These are phyloP conservation scores for Tolypocladium capitatum DNA, from an alignment of 2,329 filamentous ascomycete species.

Conservation along the genomic window DNA sequence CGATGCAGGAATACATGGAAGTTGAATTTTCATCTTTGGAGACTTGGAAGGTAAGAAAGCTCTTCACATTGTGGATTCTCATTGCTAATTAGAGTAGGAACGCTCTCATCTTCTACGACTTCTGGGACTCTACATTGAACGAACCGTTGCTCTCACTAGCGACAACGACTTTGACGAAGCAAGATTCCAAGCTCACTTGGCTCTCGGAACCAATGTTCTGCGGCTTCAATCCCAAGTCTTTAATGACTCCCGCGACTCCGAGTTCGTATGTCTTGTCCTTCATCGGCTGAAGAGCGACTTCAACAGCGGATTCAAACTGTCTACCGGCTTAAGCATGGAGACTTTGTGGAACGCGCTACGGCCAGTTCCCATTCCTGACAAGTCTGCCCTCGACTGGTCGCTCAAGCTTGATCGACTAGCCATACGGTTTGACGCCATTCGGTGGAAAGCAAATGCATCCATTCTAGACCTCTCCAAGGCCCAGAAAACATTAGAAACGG, in stretches of 20 bases:
- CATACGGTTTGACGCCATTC: conserved; percentile 44
- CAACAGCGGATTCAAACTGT: conserved; percentile 55
- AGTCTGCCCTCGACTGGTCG: conserved; percentile 30
- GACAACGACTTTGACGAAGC: conserved; percentile 43
- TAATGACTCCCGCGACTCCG: conserved; percentile 12
- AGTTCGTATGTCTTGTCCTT: conserved; percentile 27
- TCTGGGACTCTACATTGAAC: conserved; percentile 40
- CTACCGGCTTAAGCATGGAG: conserved; percentile 70
- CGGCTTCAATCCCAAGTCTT: conserved; percentile 16
- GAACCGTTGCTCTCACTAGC: conserved; percentile 35
- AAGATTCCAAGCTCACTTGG: conserved; percentile 49
- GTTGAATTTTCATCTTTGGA: conserved; percentile 12
- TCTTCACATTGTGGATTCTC: neutral
- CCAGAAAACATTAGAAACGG: conserved; percentile 39
- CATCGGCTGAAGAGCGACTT: conserved; percentile 43
- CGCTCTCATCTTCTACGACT: conserved; percentile 19
- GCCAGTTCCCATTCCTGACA: conserved; percentile 42
- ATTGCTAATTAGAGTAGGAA: conserved; percentile 8
- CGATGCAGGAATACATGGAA: conserved; percentile 30
- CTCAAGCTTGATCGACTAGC: conserved; percentile 42
- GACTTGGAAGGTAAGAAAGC: conserved; percentile 17
- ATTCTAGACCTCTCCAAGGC: conserved; percentile 39
- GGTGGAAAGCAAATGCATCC: conserved; percentile 42
- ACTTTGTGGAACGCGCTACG: conserved; percentile 60
- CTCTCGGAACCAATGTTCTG: conserved; percentile 33